Evolutionary conservation across 2,329 filamentous ascomycete genomes (phyloP).

Genomic region (Hymenoscyphus linearis): DNA sequence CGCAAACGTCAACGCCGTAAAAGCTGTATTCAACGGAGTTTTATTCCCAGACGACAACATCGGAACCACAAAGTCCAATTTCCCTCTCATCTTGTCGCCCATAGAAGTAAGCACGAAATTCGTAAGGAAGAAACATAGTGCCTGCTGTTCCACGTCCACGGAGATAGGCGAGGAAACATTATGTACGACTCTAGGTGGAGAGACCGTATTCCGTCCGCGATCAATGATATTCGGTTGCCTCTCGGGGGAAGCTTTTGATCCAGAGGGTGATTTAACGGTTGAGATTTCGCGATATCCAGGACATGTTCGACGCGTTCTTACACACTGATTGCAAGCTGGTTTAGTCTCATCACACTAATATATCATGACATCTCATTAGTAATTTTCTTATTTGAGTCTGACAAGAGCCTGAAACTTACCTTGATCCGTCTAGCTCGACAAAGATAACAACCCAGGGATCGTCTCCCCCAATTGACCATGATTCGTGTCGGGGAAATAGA

Average conservation of each 20-base stretch:
- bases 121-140: conserved; percentile 51
- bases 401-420: not conserved
- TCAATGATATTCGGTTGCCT: not conserved
- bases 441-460: not conserved
- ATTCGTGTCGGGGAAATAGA: not conserved
- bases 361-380: not conserved
- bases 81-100: conserved; percentile 33
- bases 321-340: not conserved
- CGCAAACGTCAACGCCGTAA: conserved; percentile 52
- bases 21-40: conserved; percentile 54
- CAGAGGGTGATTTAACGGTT: not conserved
- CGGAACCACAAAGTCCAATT: not conserved
- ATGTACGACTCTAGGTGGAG: not conserved
- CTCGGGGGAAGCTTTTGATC: not conserved
- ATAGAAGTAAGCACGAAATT: conserved; percentile 52
- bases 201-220: not conserved
- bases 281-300: not conserved
- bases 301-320: not conserved
- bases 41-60: conserved; percentile 19
- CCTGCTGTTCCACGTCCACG: conserved; percentile 42
- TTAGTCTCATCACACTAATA: not conserved
- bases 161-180: not conserved
- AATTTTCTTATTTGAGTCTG: not conserved
- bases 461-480: not conserved
- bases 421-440: not conserved